These are phyloP conservation scores for Peronospora destructor DNA, from an alignment of 352 stramenopile species.

Conservation along the genomic window DNA sequence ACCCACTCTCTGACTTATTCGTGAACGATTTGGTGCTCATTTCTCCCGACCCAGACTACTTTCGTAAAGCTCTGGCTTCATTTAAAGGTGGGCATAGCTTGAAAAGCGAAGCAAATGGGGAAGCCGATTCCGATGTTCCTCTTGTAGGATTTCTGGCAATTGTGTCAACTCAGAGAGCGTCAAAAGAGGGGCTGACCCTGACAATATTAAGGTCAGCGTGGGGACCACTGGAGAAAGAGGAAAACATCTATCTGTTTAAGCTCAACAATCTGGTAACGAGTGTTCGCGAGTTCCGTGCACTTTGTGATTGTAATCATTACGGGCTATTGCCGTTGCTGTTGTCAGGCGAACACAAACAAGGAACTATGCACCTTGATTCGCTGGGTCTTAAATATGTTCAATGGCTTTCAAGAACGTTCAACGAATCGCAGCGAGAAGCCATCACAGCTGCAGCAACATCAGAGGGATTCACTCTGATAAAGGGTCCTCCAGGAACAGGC, in stretches of 20 bases:
- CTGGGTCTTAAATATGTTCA: constrained; percentile 74
- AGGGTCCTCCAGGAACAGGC: constrained; percentile 83
- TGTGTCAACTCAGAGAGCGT: constrained; percentile 53
- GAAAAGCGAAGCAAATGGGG: constrained; percentile 12
- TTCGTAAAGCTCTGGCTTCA: constrained; percentile 33
- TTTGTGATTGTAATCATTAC: constrained; percentile 80
- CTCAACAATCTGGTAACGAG: constrained; percentile 86
- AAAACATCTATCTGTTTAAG: constrained; percentile 70
- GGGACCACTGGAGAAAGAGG: constrained; percentile 40
- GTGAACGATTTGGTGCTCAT: constrained; percentile 79
- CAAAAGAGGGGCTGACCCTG: constrained; percentile 71
- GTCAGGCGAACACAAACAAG: constrained; percentile 56
- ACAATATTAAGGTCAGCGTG: constrained; percentile 51
- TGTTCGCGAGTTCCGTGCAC: constrained; percentile 78
- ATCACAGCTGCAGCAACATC: constrained; percentile 84
- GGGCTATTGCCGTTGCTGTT: constrained; percentile 67
- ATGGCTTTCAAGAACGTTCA: constrained; percentile 78
- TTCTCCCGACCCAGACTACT: constrained; percentile 44
- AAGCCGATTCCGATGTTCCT: constrained; percentile 5
- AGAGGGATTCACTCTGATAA: constrained; percentile 89
- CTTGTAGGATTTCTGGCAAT: constrained; percentile 63
- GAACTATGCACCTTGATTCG: constrained; percentile 76
- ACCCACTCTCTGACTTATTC: constrained; percentile 46
- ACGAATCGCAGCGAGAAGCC: constrained; percentile 86
- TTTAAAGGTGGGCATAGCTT: constrained; percentile 12